phyloP scores from a whole-genome alignment of 495 filamentous ascomycete species.

The Penicillium mononematosum region DNA sequence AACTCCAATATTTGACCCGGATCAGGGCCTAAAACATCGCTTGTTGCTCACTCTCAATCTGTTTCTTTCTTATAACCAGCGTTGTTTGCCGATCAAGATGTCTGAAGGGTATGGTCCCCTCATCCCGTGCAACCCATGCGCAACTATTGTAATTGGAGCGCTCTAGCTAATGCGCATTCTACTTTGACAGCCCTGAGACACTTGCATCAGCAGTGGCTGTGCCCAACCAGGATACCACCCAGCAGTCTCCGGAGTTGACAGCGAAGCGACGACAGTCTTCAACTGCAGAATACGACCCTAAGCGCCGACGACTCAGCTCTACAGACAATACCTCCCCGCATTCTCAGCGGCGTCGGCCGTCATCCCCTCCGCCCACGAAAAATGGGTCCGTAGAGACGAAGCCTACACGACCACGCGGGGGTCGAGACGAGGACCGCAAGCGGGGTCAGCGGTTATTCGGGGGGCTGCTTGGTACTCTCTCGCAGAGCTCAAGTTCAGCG shows the following conservation, averaged over 20 bases:
- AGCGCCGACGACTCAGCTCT: conserved; percentile 53
- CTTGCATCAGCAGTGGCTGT: conserved; percentile 67
- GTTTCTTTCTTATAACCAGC: not conserved
- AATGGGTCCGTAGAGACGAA: conserved; percentile 40
- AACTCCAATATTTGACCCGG: not conserved
- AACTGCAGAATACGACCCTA: conserved; percentile 50
- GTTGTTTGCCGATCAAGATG: not conserved
- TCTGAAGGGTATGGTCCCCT: conserved; percentile 12
- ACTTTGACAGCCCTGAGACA: conserved; percentile 23
- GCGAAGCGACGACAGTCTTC: conserved; percentile 61
- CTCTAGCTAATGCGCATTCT: conserved; percentile 1
- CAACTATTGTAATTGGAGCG: not conserved
- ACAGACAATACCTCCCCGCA: conserved; percentile 28
- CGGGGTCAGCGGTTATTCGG: conserved; percentile 90
- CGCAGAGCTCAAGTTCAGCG: conserved; percentile 65
- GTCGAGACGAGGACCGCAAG: conserved; percentile 72
- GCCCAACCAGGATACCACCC: conserved; percentile 47
- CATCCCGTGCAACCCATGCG: not conserved
- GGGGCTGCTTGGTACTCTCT: conserved; percentile 80
- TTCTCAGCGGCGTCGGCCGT: conserved; percentile 14
- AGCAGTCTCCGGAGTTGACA: conserved; percentile 31
- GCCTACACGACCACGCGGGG: conserved; percentile 43
- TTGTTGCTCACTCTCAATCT: not conserved
- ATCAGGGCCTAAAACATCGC: not conserved
- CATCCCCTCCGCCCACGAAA: conserved; percentile 13